Evolutionary conservation across 2,329 filamentous ascomycete genomes (phyloP).

Genomic region (Aspergillus fumigatiaffinis): DNA sequence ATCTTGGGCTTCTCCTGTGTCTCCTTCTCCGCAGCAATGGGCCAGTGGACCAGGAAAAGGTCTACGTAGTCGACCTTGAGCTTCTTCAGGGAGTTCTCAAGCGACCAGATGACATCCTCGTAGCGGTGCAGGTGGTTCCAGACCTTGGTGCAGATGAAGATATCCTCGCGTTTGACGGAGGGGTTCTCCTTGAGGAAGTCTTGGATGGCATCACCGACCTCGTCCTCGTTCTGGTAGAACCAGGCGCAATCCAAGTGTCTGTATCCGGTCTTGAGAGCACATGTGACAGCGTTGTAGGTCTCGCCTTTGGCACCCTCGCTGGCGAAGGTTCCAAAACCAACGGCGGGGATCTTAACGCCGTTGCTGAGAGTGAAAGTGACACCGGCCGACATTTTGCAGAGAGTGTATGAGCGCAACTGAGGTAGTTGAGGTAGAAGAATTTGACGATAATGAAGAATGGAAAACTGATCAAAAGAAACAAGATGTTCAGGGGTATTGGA

Average conservation of each 20-base stretch:
- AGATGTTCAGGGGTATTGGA: not conserved
- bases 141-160: conserved; percentile 52
- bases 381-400: conserved; percentile 52
- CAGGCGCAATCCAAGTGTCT: conserved; percentile 55
- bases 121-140: conserved; percentile 51
- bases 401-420: not conserved
- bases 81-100: conserved; percentile 59
- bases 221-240: conserved; percentile 53
- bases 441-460: conserved; percentile 2
- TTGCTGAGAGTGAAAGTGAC: conserved; percentile 52
- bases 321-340: conserved; percentile 65
- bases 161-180: conserved; percentile 46
- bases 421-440: not conserved
- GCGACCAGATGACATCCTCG: conserved; percentile 47
- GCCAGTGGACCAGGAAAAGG: conserved; percentile 59
- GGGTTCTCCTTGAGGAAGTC: conserved; percentile 52
- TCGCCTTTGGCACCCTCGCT: conserved; percentile 61
- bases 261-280: conserved; percentile 51
- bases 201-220: conserved; percentile 50
- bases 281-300: conserved; percentile 52
- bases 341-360: conserved; percentile 58
- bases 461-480: not conserved
- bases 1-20: conserved; percentile 46
- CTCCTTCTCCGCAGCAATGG: conserved; percentile 50
- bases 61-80: conserved; percentile 69